Evolutionary conservation across 164 flowering plant species (phyloP), one percentile per base, ranked within the genome.

Genomic region (Berberis vulgaris): DNA sequence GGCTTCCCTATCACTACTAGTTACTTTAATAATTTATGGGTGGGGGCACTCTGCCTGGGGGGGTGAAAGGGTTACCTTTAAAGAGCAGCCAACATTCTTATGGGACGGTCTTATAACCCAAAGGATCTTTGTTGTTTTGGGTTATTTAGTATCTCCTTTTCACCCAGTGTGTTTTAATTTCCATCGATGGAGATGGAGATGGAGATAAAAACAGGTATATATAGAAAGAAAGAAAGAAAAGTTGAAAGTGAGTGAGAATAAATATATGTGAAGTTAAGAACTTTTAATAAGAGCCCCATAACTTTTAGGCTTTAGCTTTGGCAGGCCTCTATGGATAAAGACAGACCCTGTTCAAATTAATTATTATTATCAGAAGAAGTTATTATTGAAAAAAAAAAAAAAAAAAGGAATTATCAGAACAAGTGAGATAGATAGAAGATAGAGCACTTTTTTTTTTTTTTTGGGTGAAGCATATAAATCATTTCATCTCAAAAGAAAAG

Each of bases 71-170:
- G 57, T 64, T 69, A 63, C 76, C 59, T 26, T 66, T 65, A 69
- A 74, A 59, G 43, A 65, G 53, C 70, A 76, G 74, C 83, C 80
- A 77, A 82, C 86, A 83, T 80, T 80, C 84, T 80, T 78, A 79
- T 77, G 74, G 83, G 72, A 73, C 74, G 63, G 49, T 43, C 61
- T 39, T 59, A 5, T 10, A 6, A 56, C 8, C 26, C 47, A 43
- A 38, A 1, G 3, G 6, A 38, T 72, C 64, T 59, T 59, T 58
- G 46, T 57, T 11, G 4, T 41, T 41, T 47, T n/a, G 5, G 60
- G 54, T 59, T 55, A 57, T 39, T 62, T 42, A 41, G 49, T 46
- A 60, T 64, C 41, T 43, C 50, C 10, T 44, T 43, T 13, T 49
- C 5, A 43, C 41, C 9, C 10, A 1, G 49, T 3, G 26, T 42